A percentile compares a stretch with the other conserved stretches of the same genome.
phyloP scores from a whole-genome alignment of 306 rosid species.

The Arachis stenosperma region DNA sequence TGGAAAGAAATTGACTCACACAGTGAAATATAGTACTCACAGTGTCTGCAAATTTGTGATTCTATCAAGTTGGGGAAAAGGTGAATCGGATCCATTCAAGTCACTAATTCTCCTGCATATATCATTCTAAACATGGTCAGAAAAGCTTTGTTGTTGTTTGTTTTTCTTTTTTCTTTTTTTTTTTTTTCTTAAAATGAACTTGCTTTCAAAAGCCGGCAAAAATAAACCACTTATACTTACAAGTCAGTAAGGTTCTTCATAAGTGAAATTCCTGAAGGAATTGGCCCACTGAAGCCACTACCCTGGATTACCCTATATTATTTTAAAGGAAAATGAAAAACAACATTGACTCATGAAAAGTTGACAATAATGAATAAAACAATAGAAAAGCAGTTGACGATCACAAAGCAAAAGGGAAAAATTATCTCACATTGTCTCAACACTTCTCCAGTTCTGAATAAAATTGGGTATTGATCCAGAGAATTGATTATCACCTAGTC shows the following conservation, averaged over 20 bases:
- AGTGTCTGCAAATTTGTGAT: conserved; percentile 32
- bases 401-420: neutral
- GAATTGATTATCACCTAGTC: conserved; percentile 58
- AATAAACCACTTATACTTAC: conserved; percentile 42
- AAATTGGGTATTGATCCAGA: conserved; percentile 66
- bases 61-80: conserved; percentile 45
- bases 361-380: neutral
- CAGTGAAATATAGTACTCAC: conserved; percentile 42
- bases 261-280: conserved; percentile 50
- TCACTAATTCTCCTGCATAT: conserved; percentile 62
- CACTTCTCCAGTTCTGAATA: conserved; percentile 59
- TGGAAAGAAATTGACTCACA: no score
- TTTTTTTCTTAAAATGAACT: no score
- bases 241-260: conserved; percentile 43
- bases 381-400: no score
- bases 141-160: no score
- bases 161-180: no score
- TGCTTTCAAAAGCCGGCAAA: neutral
- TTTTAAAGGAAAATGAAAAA: neutral
- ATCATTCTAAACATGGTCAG: neutral
- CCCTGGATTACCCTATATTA: conserved; percentile 50
- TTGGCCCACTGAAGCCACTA: conserved; percentile 62
- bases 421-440: conserved; percentile 50
- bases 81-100: conserved; percentile 50
- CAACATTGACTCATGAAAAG: neutral